Percentiles rank a stretch among this genome's conserved stretches.
Conservation (phyloP, 2,329 filamentous ascomycete genomes). For the Trichoderma sp. region DNA sequence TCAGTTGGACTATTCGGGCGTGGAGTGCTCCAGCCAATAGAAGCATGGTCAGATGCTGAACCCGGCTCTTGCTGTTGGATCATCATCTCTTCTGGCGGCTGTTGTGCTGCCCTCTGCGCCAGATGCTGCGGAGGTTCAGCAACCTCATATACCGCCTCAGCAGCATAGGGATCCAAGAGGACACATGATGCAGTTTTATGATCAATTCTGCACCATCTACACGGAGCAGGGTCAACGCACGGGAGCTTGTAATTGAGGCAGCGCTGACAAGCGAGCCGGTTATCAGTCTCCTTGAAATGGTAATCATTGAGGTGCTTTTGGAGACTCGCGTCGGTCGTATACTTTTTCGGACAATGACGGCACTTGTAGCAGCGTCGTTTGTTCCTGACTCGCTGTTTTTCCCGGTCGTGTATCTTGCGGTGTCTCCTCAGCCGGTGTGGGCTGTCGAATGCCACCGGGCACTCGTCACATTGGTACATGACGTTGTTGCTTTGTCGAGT, state of each 20-base stretch:
- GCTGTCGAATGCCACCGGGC: slow-evolving; percentile 21
- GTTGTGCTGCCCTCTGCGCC: neutral
- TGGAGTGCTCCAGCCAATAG: neutral
- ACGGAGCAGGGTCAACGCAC: slow-evolving; percentile 28
- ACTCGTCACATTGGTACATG: slow-evolving; percentile 24
- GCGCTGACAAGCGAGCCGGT: slow-evolving; percentile 24
- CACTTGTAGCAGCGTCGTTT: slow-evolving; percentile 20
- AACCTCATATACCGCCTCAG: neutral
- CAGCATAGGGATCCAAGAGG: neutral
- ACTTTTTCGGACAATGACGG: slow-evolving; percentile 25
- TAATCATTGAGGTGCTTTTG: slow-evolving; percentile 21
- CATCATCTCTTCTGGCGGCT: neutral
- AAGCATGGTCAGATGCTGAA: neutral
- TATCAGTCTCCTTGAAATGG: slow-evolving; percentile 24
- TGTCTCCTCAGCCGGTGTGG: slow-evolving; percentile 31
- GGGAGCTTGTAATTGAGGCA: slow-evolving; percentile 29
- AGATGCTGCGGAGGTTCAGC: neutral
- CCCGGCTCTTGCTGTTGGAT: neutral
- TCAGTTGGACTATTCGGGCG: neutral
- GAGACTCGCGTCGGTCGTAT: slow-evolving; percentile 28
- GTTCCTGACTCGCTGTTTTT: neutral
- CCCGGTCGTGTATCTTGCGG: slow-evolving; percentile 26
- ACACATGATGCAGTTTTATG: neutral
- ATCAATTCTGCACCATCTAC: slow-evolving; percentile 22
- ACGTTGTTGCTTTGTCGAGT: neutral